Percentiles rank a stretch among this genome's conserved stretches.
These are phyloP conservation scores for Tanacetum coccineum DNA, from an alignment of 129 eudicot species.

Conservation along the genomic window DNA sequence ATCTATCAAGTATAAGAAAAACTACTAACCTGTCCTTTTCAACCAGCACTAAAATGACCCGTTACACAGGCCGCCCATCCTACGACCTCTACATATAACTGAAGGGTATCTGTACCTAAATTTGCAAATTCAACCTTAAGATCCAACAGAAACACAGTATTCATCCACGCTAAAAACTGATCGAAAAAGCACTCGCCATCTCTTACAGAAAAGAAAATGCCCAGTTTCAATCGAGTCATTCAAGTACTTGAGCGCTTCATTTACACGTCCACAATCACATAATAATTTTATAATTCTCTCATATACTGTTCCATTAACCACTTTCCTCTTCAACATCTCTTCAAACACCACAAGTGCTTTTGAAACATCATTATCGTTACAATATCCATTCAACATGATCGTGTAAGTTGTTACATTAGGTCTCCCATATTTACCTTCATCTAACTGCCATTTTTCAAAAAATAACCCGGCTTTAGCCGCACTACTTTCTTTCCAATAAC, in stretches of 20 bases:
- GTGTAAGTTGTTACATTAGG: conserved; percentile 22
- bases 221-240: conserved; percentile 37
- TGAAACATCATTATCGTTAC: conserved; percentile 25
- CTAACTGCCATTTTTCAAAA: conserved; percentile 24
- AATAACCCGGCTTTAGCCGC: conserved; percentile 32
- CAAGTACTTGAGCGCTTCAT: conserved; percentile 35
- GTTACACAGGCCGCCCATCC: too few species aligned
- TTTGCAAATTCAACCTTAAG: conserved; percentile 13
- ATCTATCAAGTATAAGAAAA: background rate
- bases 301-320: conserved; percentile 26
- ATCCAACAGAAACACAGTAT: conserved; percentile 1
- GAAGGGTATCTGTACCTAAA: conserved; percentile 10
- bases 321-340: conserved; percentile 37
- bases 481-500: conserved; percentile 30
- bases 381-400: conserved; percentile 44
- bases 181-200: conserved; percentile 31
- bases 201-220: conserved; percentile 25
- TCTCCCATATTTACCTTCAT: conserved; percentile 13
- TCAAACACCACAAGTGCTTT: conserved; percentile 38
- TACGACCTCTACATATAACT: background rate
- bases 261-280: conserved; percentile 29
- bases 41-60: too few species aligned
- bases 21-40: background rate
- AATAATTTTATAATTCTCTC: conserved; percentile 36
- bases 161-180: conserved; percentile 14